phyloP scores from a whole-genome alignment of 2,329 filamentous ascomycete genomes.

The Herpomyces periplanetae region DNA sequence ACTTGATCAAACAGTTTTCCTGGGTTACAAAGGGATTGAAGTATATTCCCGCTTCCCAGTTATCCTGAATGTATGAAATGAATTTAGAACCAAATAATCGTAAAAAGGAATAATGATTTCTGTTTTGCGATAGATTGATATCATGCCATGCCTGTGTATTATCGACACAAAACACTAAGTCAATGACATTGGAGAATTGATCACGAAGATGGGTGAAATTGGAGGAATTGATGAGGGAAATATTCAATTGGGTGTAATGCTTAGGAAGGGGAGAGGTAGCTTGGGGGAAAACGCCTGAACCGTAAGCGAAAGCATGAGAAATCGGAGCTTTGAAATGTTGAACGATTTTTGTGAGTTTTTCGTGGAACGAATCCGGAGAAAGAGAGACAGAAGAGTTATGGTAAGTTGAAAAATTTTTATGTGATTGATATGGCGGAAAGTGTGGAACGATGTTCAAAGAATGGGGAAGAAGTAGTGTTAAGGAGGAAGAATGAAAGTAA shows the following conservation, averaged over 20 bases:
- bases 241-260: too few relatives aligned
- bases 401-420: too few relatives aligned
- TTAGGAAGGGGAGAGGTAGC: constrained; percentile 27
- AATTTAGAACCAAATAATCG: constrained; percentile 46
- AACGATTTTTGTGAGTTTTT: constrained; percentile 45
- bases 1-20: constrained; percentile 86
- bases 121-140: constrained; percentile 53
- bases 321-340: constrained; percentile 79
- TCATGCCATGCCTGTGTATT: constrained; percentile 91
- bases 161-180: constrained; percentile 85
- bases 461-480: too few relatives aligned
- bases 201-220: constrained; percentile 52
- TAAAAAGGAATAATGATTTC: constrained; percentile 61
- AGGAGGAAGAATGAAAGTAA: too few relatives aligned
- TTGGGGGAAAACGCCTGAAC: constrained; percentile 80
- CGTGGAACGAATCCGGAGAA: too few relatives aligned
- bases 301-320: constrained; percentile 83
- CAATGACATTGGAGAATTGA: constrained; percentile 73
- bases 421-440: too few relatives aligned
- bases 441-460: too few relatives aligned
- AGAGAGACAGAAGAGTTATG: too few relatives aligned
- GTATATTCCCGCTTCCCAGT: constrained; percentile 68
- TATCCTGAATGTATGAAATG: constrained; percentile 51
- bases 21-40: constrained; percentile 86
- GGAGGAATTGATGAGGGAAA: too few relatives aligned